These are phyloP conservation scores for Poa annua DNA, from an alignment of 176 grass and related monocot genomes.

Conservation along the genomic window DNA sequence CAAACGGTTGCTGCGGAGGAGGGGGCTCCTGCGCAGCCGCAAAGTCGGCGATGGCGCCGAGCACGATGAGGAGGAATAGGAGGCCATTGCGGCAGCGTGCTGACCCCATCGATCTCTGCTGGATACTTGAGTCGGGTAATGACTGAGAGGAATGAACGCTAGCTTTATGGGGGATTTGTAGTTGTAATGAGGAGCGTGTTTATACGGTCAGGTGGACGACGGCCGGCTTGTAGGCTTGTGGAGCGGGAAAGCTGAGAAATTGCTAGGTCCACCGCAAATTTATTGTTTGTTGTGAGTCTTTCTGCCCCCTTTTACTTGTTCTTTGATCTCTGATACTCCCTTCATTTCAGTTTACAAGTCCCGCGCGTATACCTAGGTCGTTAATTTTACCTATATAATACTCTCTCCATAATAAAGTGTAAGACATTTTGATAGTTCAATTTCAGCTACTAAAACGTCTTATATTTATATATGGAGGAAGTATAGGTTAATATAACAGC, in stretches of 20 bases:
- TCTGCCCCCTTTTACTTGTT: background rate
- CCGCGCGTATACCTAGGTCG: too few relatives aligned
- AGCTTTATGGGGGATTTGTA: background rate
- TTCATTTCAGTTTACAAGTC: too few relatives aligned
- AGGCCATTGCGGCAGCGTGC: background rate
- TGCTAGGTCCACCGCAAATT: background rate
- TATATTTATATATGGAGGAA: too few relatives aligned
- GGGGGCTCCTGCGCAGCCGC: constrained; percentile 27
- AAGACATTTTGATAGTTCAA: too few relatives aligned
- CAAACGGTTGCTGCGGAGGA: background rate
- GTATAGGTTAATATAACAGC: too few relatives aligned
- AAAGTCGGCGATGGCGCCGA: background rate
- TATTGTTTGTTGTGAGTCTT: background rate
- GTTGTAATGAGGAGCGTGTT: constrained; percentile 4
- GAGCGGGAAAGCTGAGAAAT: constrained; percentile 3
- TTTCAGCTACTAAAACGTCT: too few relatives aligned
- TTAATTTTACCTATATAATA: too few relatives aligned
- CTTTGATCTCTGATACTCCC: background rate
- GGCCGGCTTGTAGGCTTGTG: constrained; percentile 32
- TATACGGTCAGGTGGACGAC: constrained; percentile 43
- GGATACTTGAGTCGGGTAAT: background rate
- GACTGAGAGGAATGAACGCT: background rate
- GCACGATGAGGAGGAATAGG: constrained; percentile 23
- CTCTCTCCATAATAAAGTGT: too few relatives aligned
- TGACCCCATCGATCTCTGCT: constrained; percentile 3